These are phyloP conservation scores for Spathaspora hagerdaliae DNA, from an alignment of 805 yeast genomes.

Conservation along the genomic window DNA sequence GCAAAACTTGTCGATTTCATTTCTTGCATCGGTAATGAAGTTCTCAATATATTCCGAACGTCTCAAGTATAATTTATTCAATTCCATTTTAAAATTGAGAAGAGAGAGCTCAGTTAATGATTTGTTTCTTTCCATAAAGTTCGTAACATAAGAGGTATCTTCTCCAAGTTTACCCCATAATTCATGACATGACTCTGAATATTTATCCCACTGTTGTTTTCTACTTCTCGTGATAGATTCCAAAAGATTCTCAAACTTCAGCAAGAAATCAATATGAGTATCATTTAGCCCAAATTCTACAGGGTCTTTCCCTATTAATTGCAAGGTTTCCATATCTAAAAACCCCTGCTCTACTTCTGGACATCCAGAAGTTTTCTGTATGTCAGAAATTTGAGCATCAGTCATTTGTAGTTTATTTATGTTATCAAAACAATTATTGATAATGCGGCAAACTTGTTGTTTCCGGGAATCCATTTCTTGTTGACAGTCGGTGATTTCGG, in stretches of 20 bases:
- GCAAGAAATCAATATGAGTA: slow-evolving; percentile 29
- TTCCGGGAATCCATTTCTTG: slow-evolving; percentile 21
- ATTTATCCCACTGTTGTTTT: slow-evolving; percentile 33
- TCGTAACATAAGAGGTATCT: slow-evolving; percentile 32
- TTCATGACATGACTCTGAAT: slow-evolving; percentile 37
- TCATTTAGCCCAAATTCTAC: slow-evolving; percentile 36
- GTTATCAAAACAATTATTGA: slow-evolving; percentile 21
- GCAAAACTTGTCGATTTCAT: slow-evolving; percentile 62
- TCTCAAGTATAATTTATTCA: slow-evolving; percentile 52
- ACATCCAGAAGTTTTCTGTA: slow-evolving; percentile 23
- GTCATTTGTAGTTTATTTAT: slow-evolving; percentile 25
- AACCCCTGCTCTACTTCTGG: slow-evolving; percentile 22
- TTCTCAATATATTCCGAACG: slow-evolving; percentile 64
- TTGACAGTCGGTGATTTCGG: slow-evolving; percentile 23
- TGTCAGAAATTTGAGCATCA: slow-evolving; percentile 28
- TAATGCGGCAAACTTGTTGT: slow-evolving; percentile 17
- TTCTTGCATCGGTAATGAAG: slow-evolving; percentile 61
- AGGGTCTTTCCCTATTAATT: slow-evolving; percentile 32
- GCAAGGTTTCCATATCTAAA: slow-evolving; percentile 35
- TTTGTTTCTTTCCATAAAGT: slow-evolving; percentile 43
- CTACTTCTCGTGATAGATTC: slow-evolving; percentile 27
- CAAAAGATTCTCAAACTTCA: slow-evolving; percentile 27
- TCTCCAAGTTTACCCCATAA: slow-evolving; percentile 61
- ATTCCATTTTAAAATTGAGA: slow-evolving; percentile 50
- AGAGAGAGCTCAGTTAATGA: slow-evolving; percentile 46